Evolutionary conservation across 2,329 filamentous ascomycete species (phyloP).

Genomic region (Coniochaeta sp.): DNA sequence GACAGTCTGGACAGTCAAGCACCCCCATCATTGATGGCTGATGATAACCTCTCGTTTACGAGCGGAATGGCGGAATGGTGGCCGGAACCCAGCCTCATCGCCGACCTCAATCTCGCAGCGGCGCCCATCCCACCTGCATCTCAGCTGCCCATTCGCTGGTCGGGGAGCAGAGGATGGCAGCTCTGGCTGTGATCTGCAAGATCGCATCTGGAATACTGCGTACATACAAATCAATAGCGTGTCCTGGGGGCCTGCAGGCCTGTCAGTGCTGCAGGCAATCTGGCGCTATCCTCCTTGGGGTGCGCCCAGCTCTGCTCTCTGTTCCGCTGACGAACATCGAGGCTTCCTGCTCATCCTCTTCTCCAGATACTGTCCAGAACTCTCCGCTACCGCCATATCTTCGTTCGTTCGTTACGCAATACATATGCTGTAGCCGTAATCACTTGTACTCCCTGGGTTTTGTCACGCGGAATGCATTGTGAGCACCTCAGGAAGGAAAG

Average conservation of each 20-base stretch:
- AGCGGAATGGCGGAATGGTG: not conserved
- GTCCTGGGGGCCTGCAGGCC: not conserved
- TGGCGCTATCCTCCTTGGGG: not conserved
- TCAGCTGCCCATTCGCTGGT: not conserved
- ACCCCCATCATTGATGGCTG: too few species aligned
- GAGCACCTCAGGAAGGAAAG: too few species aligned
- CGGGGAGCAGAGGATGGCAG: not conserved
- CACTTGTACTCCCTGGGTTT: too few species aligned
- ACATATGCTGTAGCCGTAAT: too few species aligned
- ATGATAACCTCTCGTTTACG: too few species aligned
- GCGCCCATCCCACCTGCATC: not conserved
- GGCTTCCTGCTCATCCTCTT: too few species aligned
- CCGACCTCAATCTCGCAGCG: not conserved
- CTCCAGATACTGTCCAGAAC: too few species aligned
- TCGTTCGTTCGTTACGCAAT: too few species aligned
- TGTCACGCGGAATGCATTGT: not conserved
- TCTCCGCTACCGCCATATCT: too few species aligned
- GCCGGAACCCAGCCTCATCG: not conserved
- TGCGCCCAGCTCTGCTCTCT: not conserved
- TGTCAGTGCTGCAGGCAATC: not conserved
- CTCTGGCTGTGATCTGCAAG: not conserved
- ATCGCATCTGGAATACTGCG: conserved; percentile 3
- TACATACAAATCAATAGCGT: not conserved
- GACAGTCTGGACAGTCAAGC: too few species aligned
- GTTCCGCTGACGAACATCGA: not conserved